These are phyloP conservation scores for Pisolithus orientalis DNA, from an alignment of 768 basidiomycete species.

Conservation along the genomic window DNA sequence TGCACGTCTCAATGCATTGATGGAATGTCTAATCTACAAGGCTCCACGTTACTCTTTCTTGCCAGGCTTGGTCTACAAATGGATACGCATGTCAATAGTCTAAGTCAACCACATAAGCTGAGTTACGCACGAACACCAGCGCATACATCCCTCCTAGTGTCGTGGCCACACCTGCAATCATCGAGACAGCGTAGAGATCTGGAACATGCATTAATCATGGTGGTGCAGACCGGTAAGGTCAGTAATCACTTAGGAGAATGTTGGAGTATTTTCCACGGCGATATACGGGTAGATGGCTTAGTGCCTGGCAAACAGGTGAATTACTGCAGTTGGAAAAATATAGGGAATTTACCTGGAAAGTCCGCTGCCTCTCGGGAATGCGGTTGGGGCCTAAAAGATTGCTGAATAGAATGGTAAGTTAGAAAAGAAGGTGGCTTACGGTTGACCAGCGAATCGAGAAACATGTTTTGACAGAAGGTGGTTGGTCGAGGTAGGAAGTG, in stretches of 20 bases:
- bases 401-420: background rate
- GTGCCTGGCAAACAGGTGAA: conserved; percentile 19
- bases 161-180: conserved; percentile 48
- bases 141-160: conserved; percentile 44
- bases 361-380: conserved; percentile 59
- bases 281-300: conserved; percentile 47
- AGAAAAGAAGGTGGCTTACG: conserved; percentile 35
- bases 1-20: background rate
- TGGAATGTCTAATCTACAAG: background rate
- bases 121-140: conserved; percentile 37
- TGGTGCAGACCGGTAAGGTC: no score
- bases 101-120: background rate
- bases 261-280: conserved; percentile 54
- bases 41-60: conserved; percentile 12
- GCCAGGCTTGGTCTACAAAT: conserved; percentile 25
- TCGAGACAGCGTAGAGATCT: conserved; percentile 54
- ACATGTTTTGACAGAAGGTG: conserved; percentile 23
- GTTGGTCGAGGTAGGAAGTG: conserved; percentile 13
- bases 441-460: conserved; percentile 61
- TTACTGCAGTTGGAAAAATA: background rate
- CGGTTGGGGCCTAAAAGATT: conserved; percentile 49
- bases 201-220: background rate
- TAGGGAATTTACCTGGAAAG: conserved; percentile 48
- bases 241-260: conserved; percentile 55
- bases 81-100: background rate